Percentiles rank a stretch among this genome's conserved stretches.
Conservation (phyloP, 768 basidiomycete species). For the Psilocybe tampanensis region DNA sequence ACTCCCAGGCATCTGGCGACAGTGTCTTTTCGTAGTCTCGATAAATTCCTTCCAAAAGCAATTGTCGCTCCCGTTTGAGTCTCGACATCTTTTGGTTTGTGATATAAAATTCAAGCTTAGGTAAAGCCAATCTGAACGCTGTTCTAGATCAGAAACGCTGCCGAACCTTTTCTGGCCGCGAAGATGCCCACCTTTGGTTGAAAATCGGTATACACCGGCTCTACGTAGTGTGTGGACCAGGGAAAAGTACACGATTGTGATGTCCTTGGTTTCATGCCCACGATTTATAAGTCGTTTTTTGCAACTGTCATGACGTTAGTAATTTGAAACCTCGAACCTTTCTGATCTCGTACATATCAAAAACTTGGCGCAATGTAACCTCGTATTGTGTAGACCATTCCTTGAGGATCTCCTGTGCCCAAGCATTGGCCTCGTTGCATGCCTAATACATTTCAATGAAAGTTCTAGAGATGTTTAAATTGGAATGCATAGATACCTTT, state of each 20-base stretch:
- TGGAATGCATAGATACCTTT: conserved; percentile 2
- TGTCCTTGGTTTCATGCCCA: conserved; percentile 20
- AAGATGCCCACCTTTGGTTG: conserved; percentile 10
- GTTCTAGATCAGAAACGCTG: not conserved
- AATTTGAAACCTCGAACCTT: too few relatives aligned
- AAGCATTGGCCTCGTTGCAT: conserved; percentile 16
- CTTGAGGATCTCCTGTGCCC: conserved; percentile 21
- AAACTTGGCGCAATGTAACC: not conserved
- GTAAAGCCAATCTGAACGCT: conserved; percentile 21
- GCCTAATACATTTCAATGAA: not conserved
- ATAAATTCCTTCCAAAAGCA: conserved; percentile 17
- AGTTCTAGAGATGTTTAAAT: not conserved
- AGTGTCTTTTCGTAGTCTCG: conserved; percentile 17
- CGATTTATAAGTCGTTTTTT: conserved; percentile 18
- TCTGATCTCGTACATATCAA: conserved; percentile 4
- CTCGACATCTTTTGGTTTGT: conserved; percentile 11
- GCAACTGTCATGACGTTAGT: conserved; percentile 15
- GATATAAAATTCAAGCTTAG: conserved; percentile 17
- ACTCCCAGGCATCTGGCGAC: conserved; percentile 20
- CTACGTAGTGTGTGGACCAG: conserved; percentile 17
- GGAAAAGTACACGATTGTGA: conserved; percentile 10
- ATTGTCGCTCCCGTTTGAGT: conserved; percentile 17
- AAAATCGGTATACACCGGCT: conserved; percentile 10
- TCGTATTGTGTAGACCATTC: conserved; percentile 15
- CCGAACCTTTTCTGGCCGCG: too few relatives aligned